These are phyloP conservation scores for Saccharomycopsis javanensis DNA, from an alignment of 805 yeast genomes.

Conservation along the genomic window DNA sequence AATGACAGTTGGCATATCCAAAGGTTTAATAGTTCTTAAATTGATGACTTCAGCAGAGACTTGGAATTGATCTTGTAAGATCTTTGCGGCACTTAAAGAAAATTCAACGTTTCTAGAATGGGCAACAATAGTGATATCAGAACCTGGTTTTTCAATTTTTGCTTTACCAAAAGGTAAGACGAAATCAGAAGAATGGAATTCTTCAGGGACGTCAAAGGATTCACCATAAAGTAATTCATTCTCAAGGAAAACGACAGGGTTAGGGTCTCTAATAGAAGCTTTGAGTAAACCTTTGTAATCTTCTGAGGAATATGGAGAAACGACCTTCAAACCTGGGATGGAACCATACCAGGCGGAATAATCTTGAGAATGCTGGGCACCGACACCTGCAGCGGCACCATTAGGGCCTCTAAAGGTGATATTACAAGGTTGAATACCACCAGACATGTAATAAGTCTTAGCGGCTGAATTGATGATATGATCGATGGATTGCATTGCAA, in stretches of 20 bases:
- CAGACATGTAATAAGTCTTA: conserved; percentile 97
- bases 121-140: conserved; percentile 80
- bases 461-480: conserved; percentile 98
- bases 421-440: conserved; percentile 96
- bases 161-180: conserved; percentile 92
- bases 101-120: conserved; percentile 86
- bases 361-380: conserved; percentile 98
- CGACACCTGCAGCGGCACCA: conserved; percentile 99
- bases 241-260: conserved; percentile 92
- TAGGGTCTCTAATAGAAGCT: conserved; percentile 97
- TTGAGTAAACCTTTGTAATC: conserved; percentile 93
- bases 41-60: conserved; percentile 89
- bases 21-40: conserved; percentile 93
- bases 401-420: conserved; percentile 98
- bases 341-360: conserved; percentile 97
- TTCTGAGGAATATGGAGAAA: conserved; percentile 91
- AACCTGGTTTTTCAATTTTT: conserved; percentile 87
- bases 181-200: conserved; percentile 79
- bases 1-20: conserved; percentile 80
- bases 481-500: conserved; percentile 99
- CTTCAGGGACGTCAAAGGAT: conserved; percentile 80
- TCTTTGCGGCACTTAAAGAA: conserved; percentile 85
- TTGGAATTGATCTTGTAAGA: conserved; percentile 73
- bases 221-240: conserved; percentile 94
- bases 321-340: conserved; percentile 95